Conservation (phyloP, 2,329 filamentous ascomycete species). For the Diaporthe citriasiana region DNA sequence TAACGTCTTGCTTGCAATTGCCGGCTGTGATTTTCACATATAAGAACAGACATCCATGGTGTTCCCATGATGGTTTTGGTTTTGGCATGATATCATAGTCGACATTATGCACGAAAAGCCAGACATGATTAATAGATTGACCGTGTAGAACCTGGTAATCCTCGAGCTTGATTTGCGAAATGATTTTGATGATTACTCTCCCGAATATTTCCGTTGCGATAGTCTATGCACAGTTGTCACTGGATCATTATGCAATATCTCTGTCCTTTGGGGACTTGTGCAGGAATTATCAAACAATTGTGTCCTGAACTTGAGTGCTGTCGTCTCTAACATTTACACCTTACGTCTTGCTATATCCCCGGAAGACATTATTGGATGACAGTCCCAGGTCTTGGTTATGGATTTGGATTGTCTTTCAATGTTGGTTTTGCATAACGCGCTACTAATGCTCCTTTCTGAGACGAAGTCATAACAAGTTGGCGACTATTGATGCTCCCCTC, state of each 20-base stretch:
- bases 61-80: neutral
- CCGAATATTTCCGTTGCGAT: neutral
- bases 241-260: neutral
- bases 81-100: constrained; percentile 24
- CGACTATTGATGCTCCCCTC: too few species aligned
- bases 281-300: neutral
- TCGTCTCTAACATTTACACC: neutral
- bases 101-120: neutral
- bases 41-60: neutral
- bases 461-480: too few species aligned
- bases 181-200: too few species aligned
- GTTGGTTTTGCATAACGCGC: neutral
- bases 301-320: neutral
- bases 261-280: neutral
- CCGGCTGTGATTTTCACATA: neutral
- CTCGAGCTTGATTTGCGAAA: neutral
- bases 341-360: neutral
- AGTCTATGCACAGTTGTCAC: neutral
- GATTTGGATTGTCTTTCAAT: neutral
- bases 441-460: neutral
- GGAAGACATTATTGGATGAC: neutral
- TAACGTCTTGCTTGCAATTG: neutral
- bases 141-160: neutral
- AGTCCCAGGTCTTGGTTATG: neutral
- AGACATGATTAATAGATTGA: neutral